Evolutionary conservation across 495 filamentous ascomycete genomes (phyloP), one percentile per base, ranked within the genome.

Genomic region (Arthonia radiata): DNA sequence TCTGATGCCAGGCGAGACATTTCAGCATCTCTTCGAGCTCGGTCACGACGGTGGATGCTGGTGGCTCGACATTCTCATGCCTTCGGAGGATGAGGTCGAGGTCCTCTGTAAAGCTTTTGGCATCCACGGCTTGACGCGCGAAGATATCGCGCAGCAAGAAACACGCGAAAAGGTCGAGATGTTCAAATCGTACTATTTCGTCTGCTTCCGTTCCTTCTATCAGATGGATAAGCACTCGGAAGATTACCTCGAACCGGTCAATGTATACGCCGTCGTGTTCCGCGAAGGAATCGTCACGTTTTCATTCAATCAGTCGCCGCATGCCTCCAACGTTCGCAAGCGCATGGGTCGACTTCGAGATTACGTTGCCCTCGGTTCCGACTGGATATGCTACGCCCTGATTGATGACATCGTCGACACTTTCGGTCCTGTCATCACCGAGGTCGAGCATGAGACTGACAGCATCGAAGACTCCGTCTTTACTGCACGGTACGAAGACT

Each of bases 321-420:
- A 97, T 41, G 75, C 78, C 5, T 56, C 67, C 12, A 78, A 82
- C 38, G 86, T 94, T 24, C 68, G 89, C 28, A 77, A 77, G 56
- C 64, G 86, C 44, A 92, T 97, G 40, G 72, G 78, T 2, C 75
- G 75, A 44, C 56, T 97, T 32, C 78, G 89, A 38, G 86, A 94
- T 39, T 92, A 91, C 41, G 73, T 93, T 31, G 67, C 76, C 10
- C 56, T 97, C 18, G 83, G 76, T 31, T 79, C 78, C 35, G 86
- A 97, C 46, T 97, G 86, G 86, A 83, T 97, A 33, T 97, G 89
- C 52, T 97, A 97, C 41, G 86, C 86, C 17, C 65, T 97, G 52
- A 97, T 97, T 43, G 86, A 97, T 48, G 76, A 97, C 45, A 97
- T 97, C 37, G 89, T 94, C 35, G 86, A 97, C 52, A 72, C 66